A percentile compares a stretch with the other conserved stretches of the same genome.
These are phyloP conservation scores for Rhodotorula sp. DNA, from an alignment of 1,284 basidiomycete genomes.

Conservation along the genomic window DNA sequence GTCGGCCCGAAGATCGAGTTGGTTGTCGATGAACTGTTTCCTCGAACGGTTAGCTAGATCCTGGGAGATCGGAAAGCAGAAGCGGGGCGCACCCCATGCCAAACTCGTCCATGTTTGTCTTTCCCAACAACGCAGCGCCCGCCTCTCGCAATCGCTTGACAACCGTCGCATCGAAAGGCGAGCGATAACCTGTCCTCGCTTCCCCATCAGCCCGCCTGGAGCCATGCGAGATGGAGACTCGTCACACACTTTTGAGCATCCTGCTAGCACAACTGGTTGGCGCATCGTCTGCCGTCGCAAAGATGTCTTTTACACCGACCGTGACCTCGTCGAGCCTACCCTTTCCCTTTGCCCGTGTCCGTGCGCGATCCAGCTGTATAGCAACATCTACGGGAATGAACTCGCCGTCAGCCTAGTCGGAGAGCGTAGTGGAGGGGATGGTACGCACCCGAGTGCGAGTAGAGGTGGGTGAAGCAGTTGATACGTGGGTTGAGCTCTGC, in stretches of 20 bases:
- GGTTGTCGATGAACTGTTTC: conserved; percentile 65
- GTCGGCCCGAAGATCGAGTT: conserved; percentile 72
- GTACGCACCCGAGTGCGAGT: conserved; percentile 12
- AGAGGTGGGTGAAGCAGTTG: conserved; percentile 25
- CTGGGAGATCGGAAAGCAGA: not conserved
- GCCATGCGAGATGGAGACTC: not conserved
- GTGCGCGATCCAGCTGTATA: not conserved
- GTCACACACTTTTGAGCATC: conserved; percentile 64
- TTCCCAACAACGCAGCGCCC: conserved; percentile 76
- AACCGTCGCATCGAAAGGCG: conserved; percentile 86
- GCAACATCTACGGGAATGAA: not conserved
- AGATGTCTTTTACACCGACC: conserved; percentile 82
- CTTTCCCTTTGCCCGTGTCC: conserved; percentile 1
- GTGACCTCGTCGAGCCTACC: not conserved
- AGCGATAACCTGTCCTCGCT: conserved; percentile 60
- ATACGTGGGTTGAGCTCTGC: conserved; percentile 18
- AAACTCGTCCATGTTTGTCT: conserved; percentile 97
- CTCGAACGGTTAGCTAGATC: not conserved
- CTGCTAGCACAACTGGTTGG: conserved; percentile 76
- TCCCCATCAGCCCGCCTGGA: too few relatives aligned
- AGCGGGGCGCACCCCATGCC: conserved; percentile 78
- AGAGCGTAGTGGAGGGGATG: too few relatives aligned
- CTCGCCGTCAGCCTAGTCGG: not conserved
- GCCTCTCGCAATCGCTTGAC: conserved; percentile 63
- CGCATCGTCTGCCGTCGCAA: conserved; percentile 59